Evolutionary conservation across 352 stramenopile species (phyloP).

Genomic region (Globisporangium emineosum): DNA sequence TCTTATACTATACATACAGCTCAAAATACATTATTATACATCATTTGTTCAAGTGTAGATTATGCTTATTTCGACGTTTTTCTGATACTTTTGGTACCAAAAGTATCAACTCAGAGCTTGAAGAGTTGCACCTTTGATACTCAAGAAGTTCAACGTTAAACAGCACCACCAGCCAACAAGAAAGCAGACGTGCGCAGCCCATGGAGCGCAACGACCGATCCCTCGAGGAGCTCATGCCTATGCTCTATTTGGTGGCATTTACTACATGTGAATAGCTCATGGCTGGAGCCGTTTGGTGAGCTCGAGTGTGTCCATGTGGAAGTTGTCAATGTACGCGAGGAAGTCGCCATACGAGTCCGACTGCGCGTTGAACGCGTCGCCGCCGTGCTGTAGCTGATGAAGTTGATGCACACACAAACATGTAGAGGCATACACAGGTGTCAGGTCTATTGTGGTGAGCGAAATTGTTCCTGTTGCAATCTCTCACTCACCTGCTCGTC

Average conservation of each 20-base stretch:
- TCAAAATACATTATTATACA: no score
- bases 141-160: background rate
- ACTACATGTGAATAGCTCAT: background rate
- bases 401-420: background rate
- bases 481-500: conserved; percentile 22
- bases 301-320: conserved; percentile 50
- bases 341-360: conserved; percentile 46
- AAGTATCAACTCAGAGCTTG: background rate
- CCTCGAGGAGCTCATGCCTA: no score
- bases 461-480: background rate
- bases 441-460: background rate
- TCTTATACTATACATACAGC: no score
- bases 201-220: no score
- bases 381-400: conserved; percentile 6
- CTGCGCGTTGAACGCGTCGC: conserved; percentile 30
- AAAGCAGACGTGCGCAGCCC: no score
- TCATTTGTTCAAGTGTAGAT: background rate
- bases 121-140: background rate
- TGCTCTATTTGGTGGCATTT: no score
- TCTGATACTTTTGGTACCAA: background rate
- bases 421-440: background rate
- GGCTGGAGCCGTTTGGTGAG: conserved; percentile 21
- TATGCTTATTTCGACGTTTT: background rate
- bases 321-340: conserved; percentile 64
- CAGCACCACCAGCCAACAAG: no score